Percentiles rank a stretch among this genome's conserved stretches.
phyloP scores from a whole-genome alignment of 345 rosid genomes.

The Hibiscus mutabilis region DNA sequence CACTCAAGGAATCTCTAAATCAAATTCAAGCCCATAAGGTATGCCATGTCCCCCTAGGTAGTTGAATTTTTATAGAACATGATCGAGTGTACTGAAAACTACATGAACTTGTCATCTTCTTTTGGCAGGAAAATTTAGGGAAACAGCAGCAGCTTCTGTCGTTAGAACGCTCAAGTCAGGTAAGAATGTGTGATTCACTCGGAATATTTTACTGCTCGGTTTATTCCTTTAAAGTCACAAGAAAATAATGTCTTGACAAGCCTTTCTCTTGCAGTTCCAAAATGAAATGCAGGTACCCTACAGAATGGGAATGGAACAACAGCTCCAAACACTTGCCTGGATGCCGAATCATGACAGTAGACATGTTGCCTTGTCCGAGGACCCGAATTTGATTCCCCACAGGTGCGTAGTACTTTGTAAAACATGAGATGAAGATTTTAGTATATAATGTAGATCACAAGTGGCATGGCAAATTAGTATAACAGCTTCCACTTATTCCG shows the following conservation, averaged over 20 bases:
- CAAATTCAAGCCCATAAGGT: constrained; percentile 51
- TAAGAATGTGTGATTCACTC: constrained; percentile 16
- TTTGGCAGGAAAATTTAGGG: constrained; percentile 37
- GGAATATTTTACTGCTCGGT: constrained; percentile 1
- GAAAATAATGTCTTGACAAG: no score
- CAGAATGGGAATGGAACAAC: no score
- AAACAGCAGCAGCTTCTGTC: constrained; percentile 45
- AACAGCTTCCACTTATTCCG: no score
- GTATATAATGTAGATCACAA: no score
- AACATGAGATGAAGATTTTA: no score
- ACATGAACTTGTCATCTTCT: background rate
- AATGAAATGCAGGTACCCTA: constrained; percentile 32
- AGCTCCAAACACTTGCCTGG: no score
- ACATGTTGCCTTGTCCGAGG: no score
- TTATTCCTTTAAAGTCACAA: no score
- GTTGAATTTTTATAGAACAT: background rate
- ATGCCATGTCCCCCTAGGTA: constrained; percentile 11
- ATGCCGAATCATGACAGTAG: no score
- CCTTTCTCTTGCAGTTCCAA: constrained; percentile 38
- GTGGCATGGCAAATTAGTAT: no score
- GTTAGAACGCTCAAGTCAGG: constrained; percentile 48
- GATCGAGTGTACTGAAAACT: background rate
- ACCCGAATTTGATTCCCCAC: no score
- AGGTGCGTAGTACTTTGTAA: no score
- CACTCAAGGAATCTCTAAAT: constrained; percentile 51